Conservation (phyloP, 768 basidiomycete species). For the Sporobolomyces phaffii region DNA sequence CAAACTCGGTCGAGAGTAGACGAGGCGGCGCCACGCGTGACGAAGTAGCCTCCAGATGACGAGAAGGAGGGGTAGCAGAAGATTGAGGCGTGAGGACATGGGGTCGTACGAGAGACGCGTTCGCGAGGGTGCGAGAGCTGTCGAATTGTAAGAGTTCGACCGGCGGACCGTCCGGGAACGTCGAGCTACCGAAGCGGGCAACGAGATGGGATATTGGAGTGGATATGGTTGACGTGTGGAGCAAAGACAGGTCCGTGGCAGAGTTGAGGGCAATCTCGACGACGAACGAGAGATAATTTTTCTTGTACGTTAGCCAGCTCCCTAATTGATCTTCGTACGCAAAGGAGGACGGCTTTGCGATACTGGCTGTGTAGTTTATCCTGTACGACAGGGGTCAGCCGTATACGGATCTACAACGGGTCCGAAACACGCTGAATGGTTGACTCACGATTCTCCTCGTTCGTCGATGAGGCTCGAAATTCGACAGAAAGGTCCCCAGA, state of each 20-base stretch:
- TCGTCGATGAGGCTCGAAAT: neutral
- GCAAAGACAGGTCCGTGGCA: neutral
- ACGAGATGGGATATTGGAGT: neutral
- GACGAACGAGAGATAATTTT: neutral
- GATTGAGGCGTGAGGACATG: neutral
- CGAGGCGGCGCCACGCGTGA: neutral
- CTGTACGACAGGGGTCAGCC: neutral
- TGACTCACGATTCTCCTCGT: neutral
- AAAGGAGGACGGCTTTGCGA: neutral
- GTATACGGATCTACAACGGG: too few relatives aligned
- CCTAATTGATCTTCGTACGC: neutral
- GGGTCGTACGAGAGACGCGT: neutral
- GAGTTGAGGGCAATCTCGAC: neutral
- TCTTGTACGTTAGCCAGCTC: neutral
- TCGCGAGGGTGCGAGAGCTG: neutral
- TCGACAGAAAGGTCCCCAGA: neutral
- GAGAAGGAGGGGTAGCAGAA: neutral
- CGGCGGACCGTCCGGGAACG: neutral
- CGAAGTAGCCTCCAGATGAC: too few relatives aligned
- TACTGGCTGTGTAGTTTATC: neutral
- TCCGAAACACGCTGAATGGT: neutral
- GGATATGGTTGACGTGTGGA: neutral
- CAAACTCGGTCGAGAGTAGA: neutral
- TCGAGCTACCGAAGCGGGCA: neutral
- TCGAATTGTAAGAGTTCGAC: neutral